Evolutionary conservation across 768 basidiomycete species (phyloP), one percentile per base, ranked within the genome.

Genomic region (Naematelia aurantialba): DNA sequence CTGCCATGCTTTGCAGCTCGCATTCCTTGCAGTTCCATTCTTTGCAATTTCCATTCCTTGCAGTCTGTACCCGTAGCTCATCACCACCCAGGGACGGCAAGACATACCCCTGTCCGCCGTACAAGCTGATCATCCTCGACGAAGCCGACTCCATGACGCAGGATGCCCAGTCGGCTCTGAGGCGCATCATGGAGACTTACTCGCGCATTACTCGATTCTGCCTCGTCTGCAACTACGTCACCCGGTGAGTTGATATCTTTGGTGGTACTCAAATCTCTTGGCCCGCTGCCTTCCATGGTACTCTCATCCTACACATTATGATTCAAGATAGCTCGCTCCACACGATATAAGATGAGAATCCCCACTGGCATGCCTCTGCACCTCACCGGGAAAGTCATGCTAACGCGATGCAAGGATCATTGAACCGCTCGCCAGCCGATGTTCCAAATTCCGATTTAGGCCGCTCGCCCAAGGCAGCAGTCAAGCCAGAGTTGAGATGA

Each of bases 91-190:
- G 76, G 1, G 70, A 75, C 61, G 77, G 78, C 29, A 88, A 88
- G 71, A 83, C 81, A 45, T 98, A 97, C 73, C 94, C 93, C 45
- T 94, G 89, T 75, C 96, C 96, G 13, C 96, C 96, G 0, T 99
- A 90, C 81, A 99, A 99, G 76, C 94, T 99, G 64, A 88, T 99
- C 73, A 98, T 99, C 62, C 84, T 99, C 24, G 96, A 99, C 69
- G 96, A 99, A 79, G 96, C 96, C 21, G 96, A 99, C 76, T 94
- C 91, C 4, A 99, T 99, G 96, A 99, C 96, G 4, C 94, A 98
- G 79, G 96, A 99, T 73, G 96, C 96, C 3, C 96, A 99, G 76
- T 92, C 88, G 30, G 96, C 96, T 0, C 81, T 99, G 42, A 83
- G 96, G 44, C 85, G 96, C n/a, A 98, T 98, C 74, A 99, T 99